Base-by-base conservation (phyloP, 2,329 filamentous ascomycete genomes). In the Aureobasidium uvarum region DNA sequence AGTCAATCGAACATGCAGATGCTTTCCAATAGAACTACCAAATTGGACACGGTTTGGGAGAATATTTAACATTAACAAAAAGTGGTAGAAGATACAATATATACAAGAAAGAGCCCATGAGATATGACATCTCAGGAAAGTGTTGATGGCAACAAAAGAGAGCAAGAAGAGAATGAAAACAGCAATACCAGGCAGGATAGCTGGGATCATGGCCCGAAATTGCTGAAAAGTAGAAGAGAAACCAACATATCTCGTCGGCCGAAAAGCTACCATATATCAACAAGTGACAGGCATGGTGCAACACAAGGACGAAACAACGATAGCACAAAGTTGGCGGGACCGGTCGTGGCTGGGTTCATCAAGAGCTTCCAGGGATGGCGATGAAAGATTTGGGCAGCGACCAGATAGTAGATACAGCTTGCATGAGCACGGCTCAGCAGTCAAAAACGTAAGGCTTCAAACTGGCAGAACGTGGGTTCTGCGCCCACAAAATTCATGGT, bases 81-180 rank as follows among this genome's bases (percentile, higher is more conserved):
- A 60, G 38, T 46, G 43, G 41, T 60, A 46, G 41, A 60, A 60
- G 13, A 20, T 60, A 60, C 56, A 60, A 36, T 60, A 60, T 60
- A 38, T 60, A 60, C 56, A 60, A n/a, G 43, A 48, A 60, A 60
- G 8, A 25, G 56, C 41, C 56, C 56, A 38, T n/a, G n/a, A 38
- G 45, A 43, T 18, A 18, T 48, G 31, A 48, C 56, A 41, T 46
- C 56, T 25, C 56, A n/a, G 43, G 28, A 48, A n/a, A 48, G 36
- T 23, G 56, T 60, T 36, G 31, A 25, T 5, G 11, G 41, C 23
- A 43, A 60, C 45, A 50, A 62, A 51, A 51, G 46, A 62, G 43
- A 51, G 58, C 51, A 41, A 62, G 58, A 62, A 62, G 58, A 50
- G 46, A 45, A 62, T 5, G 25, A 45, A 60, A 23, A 16, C 14